Evolutionary conservation across 2,329 filamentous ascomycete genomes (phyloP).

Genomic region (Trichophyton rubrum): DNA sequence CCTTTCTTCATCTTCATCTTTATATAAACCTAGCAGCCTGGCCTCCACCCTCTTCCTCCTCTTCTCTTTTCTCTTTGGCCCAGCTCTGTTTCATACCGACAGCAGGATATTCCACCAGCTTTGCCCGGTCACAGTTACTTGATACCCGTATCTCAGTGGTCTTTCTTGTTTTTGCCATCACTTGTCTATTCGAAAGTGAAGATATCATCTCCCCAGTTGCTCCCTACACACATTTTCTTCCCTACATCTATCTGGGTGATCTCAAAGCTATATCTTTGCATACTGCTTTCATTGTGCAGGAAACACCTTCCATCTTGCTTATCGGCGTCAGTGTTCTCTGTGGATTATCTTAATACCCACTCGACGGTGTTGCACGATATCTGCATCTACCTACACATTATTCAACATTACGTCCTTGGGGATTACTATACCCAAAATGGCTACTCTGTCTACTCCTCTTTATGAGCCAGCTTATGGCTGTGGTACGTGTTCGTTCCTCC

Average conservation of each 20-base stretch:
- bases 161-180: not conserved
- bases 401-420: too few relatives aligned
- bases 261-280: too few relatives aligned
- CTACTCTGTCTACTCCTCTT: not conserved
- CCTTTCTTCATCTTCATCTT: not conserved
- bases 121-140: not conserved
- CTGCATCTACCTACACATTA: too few relatives aligned
- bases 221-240: not conserved
- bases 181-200: not conserved
- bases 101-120: not conserved
- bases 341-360: not conserved
- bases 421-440: not conserved
- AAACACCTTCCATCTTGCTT: not conserved
- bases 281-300: too few relatives aligned
- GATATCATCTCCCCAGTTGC: not conserved
- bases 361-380: too few relatives aligned
- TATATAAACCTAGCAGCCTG: not conserved
- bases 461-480: constrained; percentile 32
- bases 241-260: too few relatives aligned
- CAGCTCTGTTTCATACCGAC: too few relatives aligned
- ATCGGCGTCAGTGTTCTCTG: not conserved
- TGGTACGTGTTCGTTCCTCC: constrained; percentile 21
- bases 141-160: not conserved
- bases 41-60: not conserved
- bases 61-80: not conserved